Percentiles rank a stretch among this genome's conserved stretches.
phyloP scores from a whole-genome alignment of 371 early-diverging fungal species.

The Lichtheimia corymbifera region DNA sequence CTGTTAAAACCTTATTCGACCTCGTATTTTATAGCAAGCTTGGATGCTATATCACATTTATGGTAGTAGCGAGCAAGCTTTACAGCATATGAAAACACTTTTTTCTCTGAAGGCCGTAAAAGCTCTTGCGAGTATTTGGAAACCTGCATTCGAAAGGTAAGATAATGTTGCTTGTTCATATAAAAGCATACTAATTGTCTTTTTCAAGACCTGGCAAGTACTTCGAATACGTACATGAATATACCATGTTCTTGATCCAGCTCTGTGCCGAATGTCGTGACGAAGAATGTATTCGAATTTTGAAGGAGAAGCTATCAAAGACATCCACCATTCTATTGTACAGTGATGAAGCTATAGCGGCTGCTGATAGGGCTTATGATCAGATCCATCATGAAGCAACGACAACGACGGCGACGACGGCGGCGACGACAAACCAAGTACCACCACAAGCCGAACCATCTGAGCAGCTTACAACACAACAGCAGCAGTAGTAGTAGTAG shows the following conservation, averaged over 20 bases:
- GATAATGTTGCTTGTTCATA: background rate
- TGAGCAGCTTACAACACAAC: no score
- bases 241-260: conserved; percentile 58
- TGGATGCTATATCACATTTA: conserved; percentile 64
- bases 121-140: conserved; percentile 67
- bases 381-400: no score
- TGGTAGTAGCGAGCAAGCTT: conserved; percentile 58
- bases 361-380: conserved; percentile 46
- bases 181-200: background rate
- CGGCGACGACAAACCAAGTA: no score
- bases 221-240: conserved; percentile 68
- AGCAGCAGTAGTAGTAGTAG: no score
- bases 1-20: background rate
- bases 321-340: conserved; percentile 53
- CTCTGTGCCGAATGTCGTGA: conserved; percentile 59
- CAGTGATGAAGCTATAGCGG: conserved; percentile 49
- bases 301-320: conserved; percentile 61
- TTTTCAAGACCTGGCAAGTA: conserved; percentile 61
- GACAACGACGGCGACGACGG: no score
- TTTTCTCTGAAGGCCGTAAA: conserved; percentile 59
- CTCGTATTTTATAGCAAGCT: conserved; percentile 43
- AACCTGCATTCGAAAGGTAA: conserved; percentile 72
- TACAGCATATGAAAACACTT: conserved; percentile 53
- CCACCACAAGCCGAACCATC: no score
- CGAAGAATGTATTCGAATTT: conserved; percentile 51